Conservation (phyloP, 1,284 basidiomycete species). For the Tetrapyrgos nigripes region DNA sequence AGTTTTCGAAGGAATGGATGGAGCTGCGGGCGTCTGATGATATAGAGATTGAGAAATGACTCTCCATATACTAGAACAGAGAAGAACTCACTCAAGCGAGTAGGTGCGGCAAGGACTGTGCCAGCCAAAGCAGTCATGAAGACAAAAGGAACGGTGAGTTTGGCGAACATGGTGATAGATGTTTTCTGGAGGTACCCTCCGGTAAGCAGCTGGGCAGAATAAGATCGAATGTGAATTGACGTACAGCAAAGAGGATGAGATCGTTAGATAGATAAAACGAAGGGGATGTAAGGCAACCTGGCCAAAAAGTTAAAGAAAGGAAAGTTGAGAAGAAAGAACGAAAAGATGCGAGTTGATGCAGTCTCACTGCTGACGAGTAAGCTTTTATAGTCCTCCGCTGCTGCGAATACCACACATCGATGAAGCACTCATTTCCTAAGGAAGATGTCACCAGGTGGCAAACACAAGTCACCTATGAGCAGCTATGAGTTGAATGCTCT, state of each 20-base stretch:
- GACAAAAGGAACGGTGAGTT: constrained; percentile 10
- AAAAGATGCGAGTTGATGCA: constrained; percentile 1
- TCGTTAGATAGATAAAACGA: neutral
- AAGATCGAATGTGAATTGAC: neutral
- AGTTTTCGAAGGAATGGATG: constrained; percentile 15
- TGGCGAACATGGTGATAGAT: constrained; percentile 17
- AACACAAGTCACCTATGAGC: no score
- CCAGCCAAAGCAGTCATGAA: constrained; percentile 8
- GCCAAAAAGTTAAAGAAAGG: constrained; percentile 8
- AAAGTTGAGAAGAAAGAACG: constrained; percentile 6
- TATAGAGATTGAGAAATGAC: neutral
- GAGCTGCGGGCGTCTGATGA: constrained; percentile 1
- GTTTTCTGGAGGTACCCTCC: neutral
- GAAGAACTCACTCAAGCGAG: constrained; percentile 4
- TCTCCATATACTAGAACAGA: neutral
- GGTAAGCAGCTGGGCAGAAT: neutral
- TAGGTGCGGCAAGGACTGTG: constrained; percentile 3
- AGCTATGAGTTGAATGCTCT: no score
- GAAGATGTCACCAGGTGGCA: no score
- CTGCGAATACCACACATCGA: no score
- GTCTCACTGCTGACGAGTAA: neutral
- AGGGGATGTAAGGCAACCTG: constrained; percentile 11
- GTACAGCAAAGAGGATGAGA: neutral
- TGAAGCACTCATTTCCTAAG: no score
- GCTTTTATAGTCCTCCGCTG: no score